phyloP scores from a whole-genome alignment of 2,329 filamentous ascomycete species.

The Paracamarosporium sp. region DNA sequence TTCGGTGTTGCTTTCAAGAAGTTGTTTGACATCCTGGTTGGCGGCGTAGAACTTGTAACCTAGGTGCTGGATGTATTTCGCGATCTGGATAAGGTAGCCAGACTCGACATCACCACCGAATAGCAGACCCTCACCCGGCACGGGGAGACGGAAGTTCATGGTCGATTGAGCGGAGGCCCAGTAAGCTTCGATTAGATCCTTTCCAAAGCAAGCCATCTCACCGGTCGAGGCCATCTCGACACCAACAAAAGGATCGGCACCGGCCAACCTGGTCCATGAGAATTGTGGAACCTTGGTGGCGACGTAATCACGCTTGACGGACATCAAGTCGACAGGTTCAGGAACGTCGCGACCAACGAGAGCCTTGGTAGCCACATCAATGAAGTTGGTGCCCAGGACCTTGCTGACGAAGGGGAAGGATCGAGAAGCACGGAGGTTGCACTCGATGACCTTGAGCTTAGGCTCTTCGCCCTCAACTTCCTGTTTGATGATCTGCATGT shows the following conservation, averaged over 20 bases:
- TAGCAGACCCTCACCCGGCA: conserved; percentile 92
- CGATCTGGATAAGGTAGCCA: conserved; percentile 76
- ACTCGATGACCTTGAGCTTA: conserved; percentile 94
- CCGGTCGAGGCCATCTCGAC: conserved; percentile 98
- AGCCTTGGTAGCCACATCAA: conserved; percentile 92
- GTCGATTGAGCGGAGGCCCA: conserved; percentile 95
- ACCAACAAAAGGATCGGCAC: conserved; percentile 95
- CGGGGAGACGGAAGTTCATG: conserved; percentile 98
- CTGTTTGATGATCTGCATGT: conserved; percentile 99
- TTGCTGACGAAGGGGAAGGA: conserved; percentile 99
- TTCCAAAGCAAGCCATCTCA: conserved; percentile 99
- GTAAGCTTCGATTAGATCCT: conserved; percentile 94
- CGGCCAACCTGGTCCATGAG: conserved; percentile 96
- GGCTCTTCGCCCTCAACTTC: conserved; percentile 76
- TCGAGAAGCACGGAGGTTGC: conserved; percentile 94
- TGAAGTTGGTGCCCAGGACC: conserved; percentile 95
- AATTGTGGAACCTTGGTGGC: conserved; percentile 99
- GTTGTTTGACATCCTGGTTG: conserved; percentile 78
- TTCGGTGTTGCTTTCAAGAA: conserved; percentile 76
- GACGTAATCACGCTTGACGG: conserved; percentile 84
- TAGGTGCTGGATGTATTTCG: conserved; percentile 85
- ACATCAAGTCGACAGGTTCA: conserved; percentile 86
- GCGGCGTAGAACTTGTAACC: conserved; percentile 95
- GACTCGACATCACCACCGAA: conserved; percentile 84
- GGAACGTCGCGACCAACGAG: conserved; percentile 86